These are phyloP conservation scores for Kalmanozyma brasiliensis DNA, from an alignment of 1,284 basidiomycete genomes.

Conservation along the genomic window DNA sequence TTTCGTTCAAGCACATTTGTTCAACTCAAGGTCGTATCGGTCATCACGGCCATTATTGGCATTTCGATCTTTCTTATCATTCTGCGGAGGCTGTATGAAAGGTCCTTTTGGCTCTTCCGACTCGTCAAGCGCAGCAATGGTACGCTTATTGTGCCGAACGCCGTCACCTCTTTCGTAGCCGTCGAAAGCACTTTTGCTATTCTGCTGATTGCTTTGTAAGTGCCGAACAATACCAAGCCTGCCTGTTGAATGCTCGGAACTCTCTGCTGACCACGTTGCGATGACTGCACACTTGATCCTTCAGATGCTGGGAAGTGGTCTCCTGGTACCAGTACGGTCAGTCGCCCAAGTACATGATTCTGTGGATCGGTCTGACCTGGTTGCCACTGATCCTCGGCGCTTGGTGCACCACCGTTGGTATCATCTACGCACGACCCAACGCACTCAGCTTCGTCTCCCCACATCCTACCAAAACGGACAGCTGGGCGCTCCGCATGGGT, in stretches of 20 bases:
- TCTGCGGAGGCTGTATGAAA: slow-evolving; percentile 22
- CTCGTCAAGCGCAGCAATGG: slow-evolving; percentile 26
- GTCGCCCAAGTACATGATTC: slow-evolving; percentile 27
- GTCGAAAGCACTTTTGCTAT: slow-evolving; percentile 28
- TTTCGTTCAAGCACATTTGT: slow-evolving; percentile 17
- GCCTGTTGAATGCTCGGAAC: background rate
- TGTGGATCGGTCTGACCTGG: slow-evolving; percentile 37
- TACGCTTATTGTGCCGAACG: slow-evolving; percentile 39
- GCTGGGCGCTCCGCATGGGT: slow-evolving; percentile 24
- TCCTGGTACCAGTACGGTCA: slow-evolving; percentile 24
- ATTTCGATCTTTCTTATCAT: slow-evolving; percentile 36
- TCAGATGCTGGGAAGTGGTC: slow-evolving; percentile 30
- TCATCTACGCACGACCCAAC: slow-evolving; percentile 33
- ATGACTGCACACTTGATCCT: background rate
- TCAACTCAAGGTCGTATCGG: slow-evolving; percentile 38
- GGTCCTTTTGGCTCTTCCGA: slow-evolving; percentile 42
- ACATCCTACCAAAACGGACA: slow-evolving; percentile 24
- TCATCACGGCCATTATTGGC: slow-evolving; percentile 22
- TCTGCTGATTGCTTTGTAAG: slow-evolving; percentile 37
- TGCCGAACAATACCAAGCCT: background rate
- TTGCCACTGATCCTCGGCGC: slow-evolving; percentile 35
- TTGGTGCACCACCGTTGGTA: slow-evolving; percentile 29
- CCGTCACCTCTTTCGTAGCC: slow-evolving; percentile 27
- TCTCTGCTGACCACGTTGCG: slow-evolving; percentile 4
- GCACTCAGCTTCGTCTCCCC: slow-evolving; percentile 36